These are phyloP conservation scores for Raphanus sativus DNA, from an alignment of 345 rosid genomes.

Conservation along the genomic window DNA sequence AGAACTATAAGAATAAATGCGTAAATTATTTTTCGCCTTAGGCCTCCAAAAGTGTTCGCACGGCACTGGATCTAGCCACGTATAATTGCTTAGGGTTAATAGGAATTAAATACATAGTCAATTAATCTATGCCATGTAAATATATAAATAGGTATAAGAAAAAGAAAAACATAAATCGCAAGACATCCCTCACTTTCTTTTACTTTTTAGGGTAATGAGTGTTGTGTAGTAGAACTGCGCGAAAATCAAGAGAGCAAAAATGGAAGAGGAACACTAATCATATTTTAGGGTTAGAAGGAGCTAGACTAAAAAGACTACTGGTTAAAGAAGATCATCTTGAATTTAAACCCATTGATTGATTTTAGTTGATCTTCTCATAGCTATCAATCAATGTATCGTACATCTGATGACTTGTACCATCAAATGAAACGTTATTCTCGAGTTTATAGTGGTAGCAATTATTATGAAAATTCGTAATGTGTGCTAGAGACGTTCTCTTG, in stretches of 20 bases:
- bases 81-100: slow-evolving; percentile 14
- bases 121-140: not conserved
- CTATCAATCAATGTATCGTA: slow-evolving; percentile 27
- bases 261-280: slow-evolving; percentile 24
- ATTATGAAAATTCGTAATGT: slow-evolving; percentile 22
- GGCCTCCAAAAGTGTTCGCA: no score
- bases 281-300: slow-evolving; percentile 33
- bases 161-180: not conserved
- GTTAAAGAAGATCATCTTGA: slow-evolving; percentile 37
- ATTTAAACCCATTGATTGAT: slow-evolving; percentile 33
- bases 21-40: no score
- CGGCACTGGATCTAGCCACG: slow-evolving; percentile 15
- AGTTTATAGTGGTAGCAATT: not conserved
- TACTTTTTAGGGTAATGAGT: slow-evolving; percentile 41
- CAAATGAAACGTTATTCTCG: slow-evolving; percentile 30
- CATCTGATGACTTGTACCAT: slow-evolving; percentile 37
- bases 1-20: no score
- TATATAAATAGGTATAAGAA: not conserved
- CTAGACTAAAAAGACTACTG: slow-evolving; percentile 31
- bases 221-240: slow-evolving; percentile 32
- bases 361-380: slow-evolving; percentile 35
- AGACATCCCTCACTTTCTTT: slow-evolving; percentile 21
- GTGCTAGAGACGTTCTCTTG: slow-evolving; percentile 21
- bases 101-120: not conserved
- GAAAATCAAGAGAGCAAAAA: slow-evolving; percentile 28